Conservation (phyloP, 129 eudicot species). For the Centrapalus pauciflorus region DNA sequence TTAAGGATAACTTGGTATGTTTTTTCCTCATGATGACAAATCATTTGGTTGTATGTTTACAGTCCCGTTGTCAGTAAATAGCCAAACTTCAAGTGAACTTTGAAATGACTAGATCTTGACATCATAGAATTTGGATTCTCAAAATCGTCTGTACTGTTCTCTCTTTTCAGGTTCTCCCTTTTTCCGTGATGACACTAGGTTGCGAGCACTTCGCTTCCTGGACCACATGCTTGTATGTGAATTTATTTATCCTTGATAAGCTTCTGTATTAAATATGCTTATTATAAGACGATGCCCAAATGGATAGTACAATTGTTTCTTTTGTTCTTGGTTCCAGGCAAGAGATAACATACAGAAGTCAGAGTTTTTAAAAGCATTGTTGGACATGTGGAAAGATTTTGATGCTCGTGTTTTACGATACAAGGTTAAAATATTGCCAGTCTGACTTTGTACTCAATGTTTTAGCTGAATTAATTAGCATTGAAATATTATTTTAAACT, state of each 20-base stretch:
- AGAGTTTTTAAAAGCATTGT: conserved; percentile 83
- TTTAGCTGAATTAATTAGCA: neutral
- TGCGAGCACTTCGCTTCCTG: conserved; percentile 99
- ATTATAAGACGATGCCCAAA: conserved; percentile 8
- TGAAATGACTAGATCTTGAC: neutral
- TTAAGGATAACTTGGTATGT: neutral
- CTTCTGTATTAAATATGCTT: conserved; percentile 7
- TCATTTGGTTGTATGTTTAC: neutral
- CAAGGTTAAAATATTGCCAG: conserved; percentile 56
- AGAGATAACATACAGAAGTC: conserved; percentile 98
- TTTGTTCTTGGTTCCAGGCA: conserved; percentile 50
- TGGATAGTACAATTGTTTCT: neutral
- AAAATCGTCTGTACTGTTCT: conserved; percentile 20
- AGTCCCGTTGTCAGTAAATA: neutral
- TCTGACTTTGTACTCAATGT: conserved; percentile 9
- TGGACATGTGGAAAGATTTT: conserved; percentile 99
- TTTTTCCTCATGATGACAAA: neutral
- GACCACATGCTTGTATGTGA: conserved; percentile 95
- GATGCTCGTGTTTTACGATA: conserved; percentile 94
- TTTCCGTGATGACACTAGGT: conserved; percentile 94
- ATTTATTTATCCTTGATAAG: conserved; percentile 2
- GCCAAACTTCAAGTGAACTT: neutral
- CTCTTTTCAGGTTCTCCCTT: conserved; percentile 71
- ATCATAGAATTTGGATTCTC: neutral
- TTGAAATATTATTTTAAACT: neutral